phyloP scores from a whole-genome alignment of 768 basidiomycete genomes.

The Dioszegia crocea region DNA sequence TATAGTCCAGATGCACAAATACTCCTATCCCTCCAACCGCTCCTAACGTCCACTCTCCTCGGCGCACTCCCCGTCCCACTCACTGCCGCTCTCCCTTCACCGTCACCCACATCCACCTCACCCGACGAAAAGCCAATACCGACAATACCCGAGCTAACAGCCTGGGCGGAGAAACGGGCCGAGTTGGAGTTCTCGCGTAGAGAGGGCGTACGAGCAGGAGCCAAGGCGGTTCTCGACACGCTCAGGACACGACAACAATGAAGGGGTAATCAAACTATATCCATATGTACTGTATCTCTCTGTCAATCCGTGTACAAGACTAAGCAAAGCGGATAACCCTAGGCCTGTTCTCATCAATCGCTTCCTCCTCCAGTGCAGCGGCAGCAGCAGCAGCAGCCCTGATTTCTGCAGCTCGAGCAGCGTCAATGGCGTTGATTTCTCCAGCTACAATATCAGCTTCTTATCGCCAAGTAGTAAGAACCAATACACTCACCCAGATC shows the following conservation, averaged over 20 bases:
- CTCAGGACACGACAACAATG: background rate
- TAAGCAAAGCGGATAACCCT: slow-evolving; percentile 28
- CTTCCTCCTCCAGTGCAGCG: slow-evolving; percentile 3
- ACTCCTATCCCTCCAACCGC: slow-evolving; percentile 1
- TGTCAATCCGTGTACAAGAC: no score
- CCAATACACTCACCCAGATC: slow-evolving; percentile 28
- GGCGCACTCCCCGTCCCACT: slow-evolving; percentile 19
- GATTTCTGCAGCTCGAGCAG: background rate
- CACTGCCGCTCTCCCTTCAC: slow-evolving; percentile 1
- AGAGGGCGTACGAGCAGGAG: slow-evolving; percentile 14
- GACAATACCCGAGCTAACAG: slow-evolving; percentile 10
- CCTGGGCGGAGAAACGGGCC: slow-evolving; percentile 21
- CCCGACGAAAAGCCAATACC: background rate
- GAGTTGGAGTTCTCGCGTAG: slow-evolving; percentile 16
- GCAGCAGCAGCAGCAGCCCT: slow-evolving; percentile 11
- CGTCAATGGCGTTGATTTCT: slow-evolving; percentile 8
- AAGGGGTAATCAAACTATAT: background rate
- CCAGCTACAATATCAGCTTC: slow-evolving; percentile 4
- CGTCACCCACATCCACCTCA: background rate
- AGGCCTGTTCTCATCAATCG: slow-evolving; percentile 19
- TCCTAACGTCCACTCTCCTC: slow-evolving; percentile 6
- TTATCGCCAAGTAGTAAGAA: background rate
- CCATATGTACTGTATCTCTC: background rate
- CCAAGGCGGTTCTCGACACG: slow-evolving; percentile 22
- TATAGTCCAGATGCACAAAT: slow-evolving; percentile 11